phyloP scores from a whole-genome alignment of 2,329 filamentous ascomycete genomes.

The Fusarium floridanum region DNA sequence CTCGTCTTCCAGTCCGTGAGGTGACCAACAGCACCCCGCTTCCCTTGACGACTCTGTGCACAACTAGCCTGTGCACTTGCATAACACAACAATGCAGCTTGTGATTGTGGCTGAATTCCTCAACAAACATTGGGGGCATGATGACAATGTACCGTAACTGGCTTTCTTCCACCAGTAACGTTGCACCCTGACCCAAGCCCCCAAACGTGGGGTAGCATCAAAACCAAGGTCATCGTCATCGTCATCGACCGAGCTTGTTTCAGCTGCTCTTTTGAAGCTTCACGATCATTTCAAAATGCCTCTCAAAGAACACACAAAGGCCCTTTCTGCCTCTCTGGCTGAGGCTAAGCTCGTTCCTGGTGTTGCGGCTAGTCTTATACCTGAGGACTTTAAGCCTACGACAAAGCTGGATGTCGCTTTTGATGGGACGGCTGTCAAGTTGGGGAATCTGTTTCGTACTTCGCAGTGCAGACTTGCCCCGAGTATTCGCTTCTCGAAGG shows the following conservation, averaged over 20 bases:
- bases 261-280: background rate
- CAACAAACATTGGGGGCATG: constrained; percentile 22
- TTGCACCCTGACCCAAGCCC: constrained; percentile 20
- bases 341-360: constrained; percentile 57
- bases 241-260: constrained; percentile 29
- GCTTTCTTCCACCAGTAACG: constrained; percentile 37
- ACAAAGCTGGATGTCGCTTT: constrained; percentile 55
- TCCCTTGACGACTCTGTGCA: background rate
- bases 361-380: constrained; percentile 55
- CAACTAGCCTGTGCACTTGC: background rate
- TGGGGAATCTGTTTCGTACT: constrained; percentile 57
- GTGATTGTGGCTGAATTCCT: background rate
- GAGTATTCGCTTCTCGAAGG: constrained; percentile 51
- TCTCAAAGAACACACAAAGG: constrained; percentile 28
- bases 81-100: background rate
- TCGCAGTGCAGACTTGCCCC: constrained; percentile 55
- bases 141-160: background rate
- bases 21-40: background rate
- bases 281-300: constrained; percentile 24
- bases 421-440: constrained; percentile 49
- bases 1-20: background rate
- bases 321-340: constrained; percentile 50
- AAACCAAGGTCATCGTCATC: constrained; percentile 19
- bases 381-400: constrained; percentile 57
- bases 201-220: constrained; percentile 36